phyloP scores from a whole-genome alignment of 192 early-diverging fungal genomes.

The Lobosporangium transversale region DNA sequence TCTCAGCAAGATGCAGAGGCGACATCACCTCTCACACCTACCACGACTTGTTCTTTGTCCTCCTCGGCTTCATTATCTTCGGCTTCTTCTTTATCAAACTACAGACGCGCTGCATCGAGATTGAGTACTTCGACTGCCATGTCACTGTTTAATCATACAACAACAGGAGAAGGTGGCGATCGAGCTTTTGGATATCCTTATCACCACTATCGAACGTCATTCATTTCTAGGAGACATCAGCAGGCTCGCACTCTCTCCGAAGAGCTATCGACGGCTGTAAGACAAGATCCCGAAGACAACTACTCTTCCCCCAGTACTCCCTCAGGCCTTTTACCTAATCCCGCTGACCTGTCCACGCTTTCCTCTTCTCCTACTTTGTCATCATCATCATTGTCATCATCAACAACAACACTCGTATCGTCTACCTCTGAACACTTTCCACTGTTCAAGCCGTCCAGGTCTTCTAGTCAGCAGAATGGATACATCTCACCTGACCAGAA shows the following conservation, averaged over 20 bases:
- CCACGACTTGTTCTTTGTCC: too few species aligned
- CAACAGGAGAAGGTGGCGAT: not conserved
- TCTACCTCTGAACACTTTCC: slow-evolving; percentile 25
- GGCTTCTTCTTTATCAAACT: not conserved
- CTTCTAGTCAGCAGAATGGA: slow-evolving; percentile 3
- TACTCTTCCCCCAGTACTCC: slow-evolving; percentile 30
- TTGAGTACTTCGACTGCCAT: not conserved
- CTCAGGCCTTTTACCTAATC: slow-evolving; percentile 22
- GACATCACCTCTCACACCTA: not conserved
- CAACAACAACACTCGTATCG: slow-evolving; percentile 12
- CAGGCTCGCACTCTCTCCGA: slow-evolving; percentile 42
- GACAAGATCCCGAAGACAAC: slow-evolving; percentile 12
- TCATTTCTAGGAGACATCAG: slow-evolving; percentile 3
- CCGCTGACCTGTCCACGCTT: slow-evolving; percentile 30
- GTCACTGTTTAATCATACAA: not conserved
- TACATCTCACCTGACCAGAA: slow-evolving; percentile 3
- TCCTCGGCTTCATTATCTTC: not conserved
- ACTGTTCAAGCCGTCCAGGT: slow-evolving; percentile 26
- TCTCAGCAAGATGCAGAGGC: slow-evolving; percentile 9
- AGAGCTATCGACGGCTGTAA: slow-evolving; percentile 36
- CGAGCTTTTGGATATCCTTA: not conserved
- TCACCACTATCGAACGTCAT: not conserved
- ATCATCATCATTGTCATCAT: slow-evolving; percentile 6
- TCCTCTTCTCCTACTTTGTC: slow-evolving; percentile 27
- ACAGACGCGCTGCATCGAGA: slow-evolving; percentile 19